Conservation (phyloP, 2,329 filamentous ascomycete species). For the Xylariaceae sp. region DNA sequence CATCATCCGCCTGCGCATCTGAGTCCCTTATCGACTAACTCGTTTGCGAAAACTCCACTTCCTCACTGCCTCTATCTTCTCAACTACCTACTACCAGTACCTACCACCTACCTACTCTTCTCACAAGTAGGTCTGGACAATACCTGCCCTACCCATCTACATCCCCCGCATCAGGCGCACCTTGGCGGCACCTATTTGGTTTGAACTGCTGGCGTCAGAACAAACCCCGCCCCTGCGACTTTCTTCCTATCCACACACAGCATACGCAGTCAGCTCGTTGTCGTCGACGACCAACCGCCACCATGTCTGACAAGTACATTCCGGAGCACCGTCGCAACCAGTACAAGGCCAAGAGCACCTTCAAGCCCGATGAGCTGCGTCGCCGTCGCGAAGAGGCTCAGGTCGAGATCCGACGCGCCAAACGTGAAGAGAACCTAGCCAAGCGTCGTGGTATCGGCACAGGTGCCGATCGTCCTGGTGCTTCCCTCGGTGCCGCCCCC, state of each 20-base stretch:
- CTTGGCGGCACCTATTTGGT: slow-evolving; percentile 13
- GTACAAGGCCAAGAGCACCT: slow-evolving; percentile 99
- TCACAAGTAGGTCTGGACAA: not conserved
- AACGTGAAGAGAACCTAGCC: slow-evolving; percentile 97
- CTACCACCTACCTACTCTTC: not conserved
- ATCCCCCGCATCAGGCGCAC: slow-evolving; percentile 3
- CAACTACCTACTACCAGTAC: not conserved
- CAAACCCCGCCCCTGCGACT: slow-evolving; percentile 32
- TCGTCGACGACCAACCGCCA: slow-evolving; percentile 35
- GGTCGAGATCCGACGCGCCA: slow-evolving; percentile 97
- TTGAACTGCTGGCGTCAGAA: slow-evolving; percentile 25
- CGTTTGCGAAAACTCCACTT: not conserved
- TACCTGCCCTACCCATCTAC: not conserved
- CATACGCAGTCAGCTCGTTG: slow-evolving; percentile 12
- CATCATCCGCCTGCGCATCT: not conserved
- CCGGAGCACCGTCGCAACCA: slow-evolving; percentile 98
- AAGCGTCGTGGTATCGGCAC: slow-evolving; percentile 93
- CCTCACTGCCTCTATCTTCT: not conserved
- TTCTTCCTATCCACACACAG: slow-evolving; percentile 23
- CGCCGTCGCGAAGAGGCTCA: slow-evolving; percentile 98
- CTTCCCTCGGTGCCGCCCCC: slow-evolving; percentile 77
- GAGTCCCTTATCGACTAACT: not conserved
- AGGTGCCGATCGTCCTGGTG: slow-evolving; percentile 72
- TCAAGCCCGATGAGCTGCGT: slow-evolving; percentile 98
- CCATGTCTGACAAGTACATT: slow-evolving; percentile 98